Base-by-base conservation (phyloP, 2,329 filamentous ascomycete genomes). In the Ampelomyces quisqualis region DNA sequence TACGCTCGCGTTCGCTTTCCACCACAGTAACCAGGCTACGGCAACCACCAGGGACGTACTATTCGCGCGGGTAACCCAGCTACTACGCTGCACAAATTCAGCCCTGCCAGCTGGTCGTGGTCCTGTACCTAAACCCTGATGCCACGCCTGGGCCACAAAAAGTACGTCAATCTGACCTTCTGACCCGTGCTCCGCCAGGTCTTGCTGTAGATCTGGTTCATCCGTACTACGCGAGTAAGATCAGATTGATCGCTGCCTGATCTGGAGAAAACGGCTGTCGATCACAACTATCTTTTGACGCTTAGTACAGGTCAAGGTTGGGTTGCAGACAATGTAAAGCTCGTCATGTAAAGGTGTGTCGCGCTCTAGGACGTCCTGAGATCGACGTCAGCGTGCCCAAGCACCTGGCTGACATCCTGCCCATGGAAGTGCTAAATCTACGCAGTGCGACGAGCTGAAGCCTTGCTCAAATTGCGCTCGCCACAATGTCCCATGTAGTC, bases 61-160 rank as follows among this genome's bases (percentile, higher is more conserved):
- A 32, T 10, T 42, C 15, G 31, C 43, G 38, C 39, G 45, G 46
- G 38, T 41, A 21, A 22, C 29, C 33, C 22, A 46, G 39, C 19
- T 38, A 18, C 33, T 34, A 27, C 30, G 50, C 34, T 27, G 41
- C 50, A 35, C 34, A 41, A 45, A 26, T 35, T 46, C 30, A 47
- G 48, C 43, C 40, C 32, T 33, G 26, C 23, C 30, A 37, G 24
- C 24, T 41, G 35, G 40, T 34, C 29, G 43, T 42, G 29, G 45
- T 28, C 37, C 35, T 35, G n/a, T 19, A 18, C n/a, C n/a, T n/a
- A 28, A 38, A 21, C 40, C 33, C 43, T 49, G 49, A 68, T 68
- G 64, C 62, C 65, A 29, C 60, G 65, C 34, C 45, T 67, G 36
- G 65, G 64, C 20, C 65, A 69, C 42, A 69, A 68, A 39, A 69